These are phyloP conservation scores for Chrysosporium keratinophilum DNA, from an alignment of 2,329 filamentous ascomycete species.

Conservation along the genomic window DNA sequence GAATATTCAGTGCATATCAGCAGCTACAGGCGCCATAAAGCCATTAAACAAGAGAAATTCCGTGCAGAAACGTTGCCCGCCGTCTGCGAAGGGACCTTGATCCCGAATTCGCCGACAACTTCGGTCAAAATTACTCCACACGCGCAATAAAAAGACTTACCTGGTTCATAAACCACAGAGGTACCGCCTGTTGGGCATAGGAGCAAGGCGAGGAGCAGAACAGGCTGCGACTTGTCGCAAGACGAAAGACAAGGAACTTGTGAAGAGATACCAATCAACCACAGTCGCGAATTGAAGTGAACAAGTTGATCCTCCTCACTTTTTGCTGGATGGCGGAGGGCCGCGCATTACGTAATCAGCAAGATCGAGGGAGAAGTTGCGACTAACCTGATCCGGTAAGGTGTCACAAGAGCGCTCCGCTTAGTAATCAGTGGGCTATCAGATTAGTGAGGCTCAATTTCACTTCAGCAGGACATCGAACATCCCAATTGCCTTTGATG, in stretches of 20 bases:
- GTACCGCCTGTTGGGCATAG: background rate
- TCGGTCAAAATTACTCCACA: background rate
- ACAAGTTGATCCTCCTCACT: background rate
- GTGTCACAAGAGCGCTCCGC: background rate
- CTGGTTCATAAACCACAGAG: background rate
- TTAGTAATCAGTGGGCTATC: background rate
- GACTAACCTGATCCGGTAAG: slow-evolving; percentile 1
- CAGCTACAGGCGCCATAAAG: background rate
- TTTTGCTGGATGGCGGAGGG: background rate
- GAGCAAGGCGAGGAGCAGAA: background rate
- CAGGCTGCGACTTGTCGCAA: no score
- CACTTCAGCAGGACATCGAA: background rate
- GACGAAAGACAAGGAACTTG: background rate
- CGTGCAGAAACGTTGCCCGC: background rate
- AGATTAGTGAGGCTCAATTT: background rate
- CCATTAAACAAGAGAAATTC: background rate
- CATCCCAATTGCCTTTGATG: slow-evolving; percentile 3
- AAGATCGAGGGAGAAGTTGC: background rate
- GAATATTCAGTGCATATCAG: background rate
- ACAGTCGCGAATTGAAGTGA: background rate
- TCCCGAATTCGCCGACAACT: slow-evolving; percentile 4
- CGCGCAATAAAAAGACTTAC: background rate
- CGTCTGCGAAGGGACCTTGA: background rate
- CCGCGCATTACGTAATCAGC: background rate
- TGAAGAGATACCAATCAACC: background rate